Base-by-base conservation (phyloP, 257 asterid species). In the Solanum chmielewskii region DNA sequence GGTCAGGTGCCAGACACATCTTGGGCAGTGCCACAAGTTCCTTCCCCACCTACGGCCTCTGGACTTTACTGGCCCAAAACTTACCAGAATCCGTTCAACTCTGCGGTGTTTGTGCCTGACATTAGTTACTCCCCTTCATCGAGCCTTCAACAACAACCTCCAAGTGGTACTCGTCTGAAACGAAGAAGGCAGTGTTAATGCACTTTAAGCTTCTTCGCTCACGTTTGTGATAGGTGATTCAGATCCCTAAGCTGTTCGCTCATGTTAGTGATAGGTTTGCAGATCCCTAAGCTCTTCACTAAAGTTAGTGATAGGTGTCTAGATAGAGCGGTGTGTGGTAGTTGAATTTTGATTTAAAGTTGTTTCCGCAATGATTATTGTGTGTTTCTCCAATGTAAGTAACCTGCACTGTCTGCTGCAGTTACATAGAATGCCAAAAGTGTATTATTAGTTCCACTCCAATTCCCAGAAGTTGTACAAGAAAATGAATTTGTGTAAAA, bases 11-110 rank as follows among this genome's bases (percentile, higher is more conserved):
- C 97, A 1, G 95, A 94, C 11, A 25, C 95, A 33, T 91, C 88
- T 33, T 93, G 98, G 94, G 91, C 98, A 11, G 98, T 94, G 83
- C 99, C 98, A 9, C 92, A 94, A 88, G 90, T 97, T 62, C 94
- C 92, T 16, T 94, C 98, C 70, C 98, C 99, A 1, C 98, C 98
- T n/a, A 97, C 99, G 31, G 93, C 98, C 86, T 95, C 99, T 0
- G 99, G 99, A 33, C 92, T 95, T 69, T 60, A 86, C 86, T 97
- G 99, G 95, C 93, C 95, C 20, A 92, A 90, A 84, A 88, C 70
- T 47, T 70, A 87, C 74, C 93, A 78, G 39, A 82, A 85, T 87
- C 86, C 49, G 2, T 71, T 88, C 2, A 92, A 93, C 71, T 87
- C 88, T 14, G 85, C 91, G 29, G 91, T 84, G 74, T 95, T 89